A percentile compares a stretch with the other conserved stretches of the same genome.
phyloP scores from a whole-genome alignment of 2,329 filamentous ascomycete genomes.

The Pezizomycotina sp. region DNA sequence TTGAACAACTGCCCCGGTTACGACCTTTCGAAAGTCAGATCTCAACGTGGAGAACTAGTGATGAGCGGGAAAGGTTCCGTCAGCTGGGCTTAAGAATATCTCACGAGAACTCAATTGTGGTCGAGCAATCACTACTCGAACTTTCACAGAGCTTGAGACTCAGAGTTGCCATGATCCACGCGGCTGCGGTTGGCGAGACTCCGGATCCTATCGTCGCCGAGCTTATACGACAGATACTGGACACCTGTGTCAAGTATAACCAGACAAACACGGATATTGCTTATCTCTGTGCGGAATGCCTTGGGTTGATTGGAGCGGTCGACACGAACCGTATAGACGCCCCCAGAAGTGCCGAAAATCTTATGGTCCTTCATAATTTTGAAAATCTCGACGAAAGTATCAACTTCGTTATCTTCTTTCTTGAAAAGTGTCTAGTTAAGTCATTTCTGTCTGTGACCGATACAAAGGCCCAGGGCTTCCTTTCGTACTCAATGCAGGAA shows the following conservation, averaged over 20 bases:
- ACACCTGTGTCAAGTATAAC: conserved; percentile 65
- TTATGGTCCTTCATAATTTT: conserved; percentile 80
- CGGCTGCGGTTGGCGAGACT: conserved; percentile 65
- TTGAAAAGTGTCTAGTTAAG: conserved; percentile 77
- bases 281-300: conserved; percentile 57
- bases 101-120: conserved; percentile 75
- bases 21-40: conserved; percentile 49
- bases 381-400: conserved; percentile 58
- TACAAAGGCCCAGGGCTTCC: conserved; percentile 69
- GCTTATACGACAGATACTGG: conserved; percentile 62
- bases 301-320: conserved; percentile 78
- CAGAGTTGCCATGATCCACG: conserved; percentile 64
- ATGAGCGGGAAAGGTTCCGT: conserved; percentile 47
- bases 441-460: conserved; percentile 84
- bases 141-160: conserved; percentile 53
- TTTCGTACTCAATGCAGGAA: conserved; percentile 91
- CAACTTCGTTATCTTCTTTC: conserved; percentile 68
- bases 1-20: conserved; percentile 55
- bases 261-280: conserved; percentile 41
- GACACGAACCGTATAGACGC: conserved; percentile 81
- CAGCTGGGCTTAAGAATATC: conserved; percentile 57
- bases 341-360: conserved; percentile 59
- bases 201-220: conserved; percentile 56
- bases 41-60: no score
- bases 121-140: conserved; percentile 64